Conservation (phyloP, 2,329 filamentous ascomycete genomes). For the Paramyrothecium roridum region DNA sequence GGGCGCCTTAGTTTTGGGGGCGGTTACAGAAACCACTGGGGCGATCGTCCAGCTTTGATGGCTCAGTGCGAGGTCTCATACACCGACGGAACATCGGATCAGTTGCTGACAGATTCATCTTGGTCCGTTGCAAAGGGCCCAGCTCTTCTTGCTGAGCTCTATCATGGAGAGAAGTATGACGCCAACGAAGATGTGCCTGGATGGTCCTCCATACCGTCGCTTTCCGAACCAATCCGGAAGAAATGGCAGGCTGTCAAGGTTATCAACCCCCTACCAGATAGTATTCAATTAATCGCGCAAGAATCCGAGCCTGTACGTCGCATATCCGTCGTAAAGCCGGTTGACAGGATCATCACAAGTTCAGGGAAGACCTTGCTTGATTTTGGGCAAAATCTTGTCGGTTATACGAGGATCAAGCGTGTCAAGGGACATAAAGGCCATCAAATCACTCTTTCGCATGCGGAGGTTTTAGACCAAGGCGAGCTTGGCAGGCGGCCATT, state of each 20-base stretch:
- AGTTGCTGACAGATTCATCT: constrained; percentile 27
- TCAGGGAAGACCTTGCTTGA: constrained; percentile 42
- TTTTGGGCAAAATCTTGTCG: constrained; percentile 57
- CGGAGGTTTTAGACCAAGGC: constrained; percentile 49
- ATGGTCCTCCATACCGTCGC: constrained; percentile 22
- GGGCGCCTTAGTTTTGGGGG: constrained; percentile 25
- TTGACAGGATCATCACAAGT: constrained; percentile 24
- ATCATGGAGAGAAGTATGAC: constrained; percentile 48
- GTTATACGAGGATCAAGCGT: constrained; percentile 34
- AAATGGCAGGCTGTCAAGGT: no score
- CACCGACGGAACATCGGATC: constrained; percentile 19
- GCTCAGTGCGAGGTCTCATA: constrained; percentile 31
- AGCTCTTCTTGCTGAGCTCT: constrained; percentile 35
- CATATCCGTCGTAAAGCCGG: constrained; percentile 23
- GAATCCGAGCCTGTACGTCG: constrained; percentile 40
- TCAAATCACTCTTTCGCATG: constrained; percentile 42
- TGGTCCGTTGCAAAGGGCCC: constrained; percentile 30
- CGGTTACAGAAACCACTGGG: constrained; percentile 23
- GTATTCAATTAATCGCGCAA: constrained; percentile 27
- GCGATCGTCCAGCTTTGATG: constrained; percentile 31
- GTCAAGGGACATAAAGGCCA: constrained; percentile 30
- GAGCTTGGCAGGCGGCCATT: constrained; percentile 37
- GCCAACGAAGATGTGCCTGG: constrained; percentile 19
- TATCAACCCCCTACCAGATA: background rate
- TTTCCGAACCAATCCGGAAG: no score